Base-by-base conservation (phyloP, 768 basidiomycete genomes). In the Chlorophyllum brunneum region DNA sequence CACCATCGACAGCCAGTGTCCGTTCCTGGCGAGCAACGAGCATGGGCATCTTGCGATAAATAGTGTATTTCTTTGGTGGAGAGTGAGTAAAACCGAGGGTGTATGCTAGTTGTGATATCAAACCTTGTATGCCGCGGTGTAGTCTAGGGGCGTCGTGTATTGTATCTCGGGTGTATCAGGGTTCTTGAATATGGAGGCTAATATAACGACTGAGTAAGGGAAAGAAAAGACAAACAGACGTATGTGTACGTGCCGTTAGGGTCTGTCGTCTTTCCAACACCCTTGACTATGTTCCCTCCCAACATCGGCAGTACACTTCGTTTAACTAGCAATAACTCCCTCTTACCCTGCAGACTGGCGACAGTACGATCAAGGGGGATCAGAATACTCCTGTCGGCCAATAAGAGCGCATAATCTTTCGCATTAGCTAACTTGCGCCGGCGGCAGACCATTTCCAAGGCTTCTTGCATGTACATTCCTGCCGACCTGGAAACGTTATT, bases 391-490 rank as follows among this genome's bases (percentile, higher is more conserved):
- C 73, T 76, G 51, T 83, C 80, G 1, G 76, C 74, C 40, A 88
- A 69, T 34, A 95, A 71, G 18, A 98, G 77, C 1, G 90, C 91
- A 70, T 93, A 98, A 53, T 92, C 86, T 52, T 86, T 82, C 26
- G 87, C 79, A 59, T 86, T 79, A 22, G 72, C 68, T 24, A 91
- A 67, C 61, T 81, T 82, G 43, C 85, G 79, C 62, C 81, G 82
- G 31, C 80, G 75, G 63, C 89, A 92, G 1, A 92, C 86, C 18
- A 85, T 74, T 56, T 97, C 95, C 20, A 97, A 78, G 1, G 92
- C 91, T 66, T 98, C 95, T 60, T 95, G 93, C 82, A 98, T 88
- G 66, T 98, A 98, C 86, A 93, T 97, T 7, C 90, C 92, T 11
- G 90, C 84, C 7, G 92, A 84, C 4, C 87, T 91, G 61, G 1